These are phyloP conservation scores for Geotrichum histeridarum DNA, from an alignment of 1,139 yeast genomes.

Conservation along the genomic window DNA sequence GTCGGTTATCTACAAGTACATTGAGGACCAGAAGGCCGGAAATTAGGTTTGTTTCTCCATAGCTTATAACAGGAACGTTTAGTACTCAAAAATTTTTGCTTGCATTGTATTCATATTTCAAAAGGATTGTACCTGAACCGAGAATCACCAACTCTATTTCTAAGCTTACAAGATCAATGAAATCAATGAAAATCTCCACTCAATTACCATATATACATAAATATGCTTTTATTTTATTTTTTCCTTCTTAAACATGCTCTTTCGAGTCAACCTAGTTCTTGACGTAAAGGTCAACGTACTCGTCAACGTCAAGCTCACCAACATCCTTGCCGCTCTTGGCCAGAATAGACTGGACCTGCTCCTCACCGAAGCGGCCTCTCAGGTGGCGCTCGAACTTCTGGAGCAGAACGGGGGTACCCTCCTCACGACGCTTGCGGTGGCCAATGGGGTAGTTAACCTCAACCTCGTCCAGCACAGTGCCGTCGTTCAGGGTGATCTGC, in stretches of 20 bases:
- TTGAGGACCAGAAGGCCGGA: conserved; percentile 17
- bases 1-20: conserved; percentile 34
- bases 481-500: conserved; percentile 49
- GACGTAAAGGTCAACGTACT: conserved; percentile 45
- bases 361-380: conserved; percentile 42
- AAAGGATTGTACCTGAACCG: too few species aligned
- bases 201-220: not conserved
- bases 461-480: conserved; percentile 49
- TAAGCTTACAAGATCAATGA: too few species aligned
- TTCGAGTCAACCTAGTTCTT: conserved; percentile 23
- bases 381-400: conserved; percentile 50
- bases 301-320: conserved; percentile 45
- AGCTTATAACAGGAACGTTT: not conserved
- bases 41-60: not conserved
- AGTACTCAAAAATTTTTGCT: too few species aligned
- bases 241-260: not conserved
- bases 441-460: conserved; percentile 56
- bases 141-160: too few species aligned
- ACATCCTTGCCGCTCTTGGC: conserved; percentile 37
- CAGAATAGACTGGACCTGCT: conserved; percentile 41
- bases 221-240: not conserved
- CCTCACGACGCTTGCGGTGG: conserved; percentile 52
- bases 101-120: too few species aligned
- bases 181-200: too few species aligned
- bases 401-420: conserved; percentile 52